These are phyloP conservation scores for Plectosphaerella cucumerina DNA, from an alignment of 2,329 filamentous ascomycete genomes.

Conservation along the genomic window DNA sequence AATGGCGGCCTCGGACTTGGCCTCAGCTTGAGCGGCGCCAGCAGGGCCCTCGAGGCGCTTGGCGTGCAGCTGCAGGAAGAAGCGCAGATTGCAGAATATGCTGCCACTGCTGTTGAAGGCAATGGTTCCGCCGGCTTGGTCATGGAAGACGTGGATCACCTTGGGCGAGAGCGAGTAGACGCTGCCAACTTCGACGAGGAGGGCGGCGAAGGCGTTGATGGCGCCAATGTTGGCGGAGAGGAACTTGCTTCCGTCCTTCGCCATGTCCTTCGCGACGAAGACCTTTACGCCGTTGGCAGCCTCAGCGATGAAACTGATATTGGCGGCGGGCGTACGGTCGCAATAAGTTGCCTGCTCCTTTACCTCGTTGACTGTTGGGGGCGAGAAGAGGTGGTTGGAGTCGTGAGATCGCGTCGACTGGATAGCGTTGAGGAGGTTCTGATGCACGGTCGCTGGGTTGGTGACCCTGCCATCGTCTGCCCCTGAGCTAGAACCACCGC, in stretches of 20 bases:
- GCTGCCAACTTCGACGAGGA: conserved; percentile 65
- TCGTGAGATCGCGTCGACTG: conserved; percentile 73
- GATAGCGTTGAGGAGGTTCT: conserved; percentile 74
- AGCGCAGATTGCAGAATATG: conserved; percentile 91
- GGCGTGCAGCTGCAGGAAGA: conserved; percentile 76
- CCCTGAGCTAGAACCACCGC: conserved; percentile 14
- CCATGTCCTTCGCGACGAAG: conserved; percentile 59
- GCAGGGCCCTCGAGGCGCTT: conserved; percentile 30
- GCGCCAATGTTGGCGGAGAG: conserved; percentile 54
- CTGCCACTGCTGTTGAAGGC: conserved; percentile 87
- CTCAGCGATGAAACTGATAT: conserved; percentile 68
- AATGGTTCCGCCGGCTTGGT: conserved; percentile 73
- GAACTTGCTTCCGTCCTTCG: conserved; percentile 48
- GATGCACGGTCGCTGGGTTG: conserved; percentile 56
- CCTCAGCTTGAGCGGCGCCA: conserved; percentile 27
- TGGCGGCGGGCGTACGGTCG: conserved; percentile 69
- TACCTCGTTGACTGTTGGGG: conserved; percentile 66
- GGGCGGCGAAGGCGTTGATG: conserved; percentile 64
- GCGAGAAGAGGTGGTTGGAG: conserved; percentile 67
- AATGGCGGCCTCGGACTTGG: conserved; percentile 62
- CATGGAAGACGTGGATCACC: conserved; percentile 83
- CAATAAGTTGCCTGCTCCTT: conserved; percentile 85
- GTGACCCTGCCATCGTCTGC: conserved; percentile 51
- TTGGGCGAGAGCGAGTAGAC: conserved; percentile 68
- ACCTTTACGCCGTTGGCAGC: conserved; percentile 70